These are phyloP conservation scores for Kodamaea hsintzibuensis DNA, from an alignment of 805 yeast genomes.

Conservation along the genomic window DNA sequence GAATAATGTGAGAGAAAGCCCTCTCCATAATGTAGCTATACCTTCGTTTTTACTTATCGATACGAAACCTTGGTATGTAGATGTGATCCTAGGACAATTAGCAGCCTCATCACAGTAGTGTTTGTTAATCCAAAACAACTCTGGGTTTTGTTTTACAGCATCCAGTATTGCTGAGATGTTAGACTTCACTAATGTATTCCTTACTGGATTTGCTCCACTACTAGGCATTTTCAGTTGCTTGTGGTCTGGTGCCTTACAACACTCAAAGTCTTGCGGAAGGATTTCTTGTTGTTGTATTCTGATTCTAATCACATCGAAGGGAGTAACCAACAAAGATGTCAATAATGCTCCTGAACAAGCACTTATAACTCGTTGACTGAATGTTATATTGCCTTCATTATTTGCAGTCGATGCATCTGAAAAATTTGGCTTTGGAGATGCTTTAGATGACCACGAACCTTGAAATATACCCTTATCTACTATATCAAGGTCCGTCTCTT, in stretches of 20 bases:
- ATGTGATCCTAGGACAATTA: slow-evolving; percentile 52
- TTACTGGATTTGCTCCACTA: slow-evolving; percentile 19
- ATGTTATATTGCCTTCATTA: slow-evolving; percentile 33
- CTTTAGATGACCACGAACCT: background rate
- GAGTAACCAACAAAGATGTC: slow-evolving; percentile 74
- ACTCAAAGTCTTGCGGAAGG: slow-evolving; percentile 33
- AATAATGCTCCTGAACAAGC: slow-evolving; percentile 76
- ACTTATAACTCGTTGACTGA: slow-evolving; percentile 69
- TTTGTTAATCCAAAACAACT: slow-evolving; percentile 35
- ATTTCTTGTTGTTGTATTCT: slow-evolving; percentile 77
- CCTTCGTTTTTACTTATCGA: slow-evolving; percentile 78
- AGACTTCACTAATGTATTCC: slow-evolving; percentile 10
- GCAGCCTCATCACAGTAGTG: slow-evolving; percentile 38
- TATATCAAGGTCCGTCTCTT: background rate
- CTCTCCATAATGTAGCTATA: slow-evolving; percentile 77
- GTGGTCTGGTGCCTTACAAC: slow-evolving; percentile 23
- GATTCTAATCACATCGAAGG: slow-evolving; percentile 78
- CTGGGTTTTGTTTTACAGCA: slow-evolving; percentile 16
- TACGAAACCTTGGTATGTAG: slow-evolving; percentile 73
- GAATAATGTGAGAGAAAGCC: slow-evolving; percentile 73
- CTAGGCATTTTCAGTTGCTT: slow-evolving; percentile 3
- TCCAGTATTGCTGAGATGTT: background rate
- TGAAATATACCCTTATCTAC: background rate
- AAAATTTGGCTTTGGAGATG: background rate
- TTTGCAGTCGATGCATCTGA: slow-evolving; percentile 5